phyloP scores from a whole-genome alignment of 176 grass and related monocot genomes.

The Avena atlantica region DNA sequence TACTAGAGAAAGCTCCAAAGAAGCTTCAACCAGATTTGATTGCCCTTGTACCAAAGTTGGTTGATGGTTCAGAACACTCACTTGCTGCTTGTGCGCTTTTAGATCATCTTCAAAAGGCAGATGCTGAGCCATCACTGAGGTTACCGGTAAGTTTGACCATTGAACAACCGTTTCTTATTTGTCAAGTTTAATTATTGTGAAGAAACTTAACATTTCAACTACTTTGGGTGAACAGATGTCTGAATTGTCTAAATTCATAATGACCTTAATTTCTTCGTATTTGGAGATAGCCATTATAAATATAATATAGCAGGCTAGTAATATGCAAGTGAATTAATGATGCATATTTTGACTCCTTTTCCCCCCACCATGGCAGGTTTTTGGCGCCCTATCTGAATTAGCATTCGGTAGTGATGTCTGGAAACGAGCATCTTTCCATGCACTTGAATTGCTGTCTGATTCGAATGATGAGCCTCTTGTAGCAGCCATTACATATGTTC shows the following conservation, averaged over 20 bases:
- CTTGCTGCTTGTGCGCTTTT: constrained; percentile 71
- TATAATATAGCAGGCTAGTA: constrained; percentile 18
- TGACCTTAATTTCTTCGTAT: constrained; percentile 35
- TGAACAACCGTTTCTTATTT: not conserved
- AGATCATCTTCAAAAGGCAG: constrained; percentile 68
- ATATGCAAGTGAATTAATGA: constrained; percentile 20
- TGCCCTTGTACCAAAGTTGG: constrained; percentile 83
- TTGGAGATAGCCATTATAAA: constrained; percentile 32
- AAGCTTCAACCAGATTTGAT: constrained; percentile 80
- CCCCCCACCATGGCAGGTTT: constrained; percentile 60
- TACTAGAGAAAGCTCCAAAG: constrained; percentile 88
- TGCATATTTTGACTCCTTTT: constrained; percentile 25
- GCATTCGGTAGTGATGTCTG: constrained; percentile 69
- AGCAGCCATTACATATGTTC: constrained; percentile 70
- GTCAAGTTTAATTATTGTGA: not conserved
- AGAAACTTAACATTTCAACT: constrained; percentile 21
- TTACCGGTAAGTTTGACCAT: constrained; percentile 62
- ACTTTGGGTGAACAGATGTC: constrained; percentile 22
- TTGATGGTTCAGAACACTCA: constrained; percentile 84
- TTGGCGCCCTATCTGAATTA: constrained; percentile 73
- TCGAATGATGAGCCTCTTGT: constrained; percentile 74
- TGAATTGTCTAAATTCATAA: constrained; percentile 16
- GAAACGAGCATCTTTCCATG: constrained; percentile 69
- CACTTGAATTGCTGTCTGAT: constrained; percentile 68
- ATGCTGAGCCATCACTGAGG: constrained; percentile 63